phyloP scores from a whole-genome alignment of 768 basidiomycete species.

The Tephrocybe sp. region DNA sequence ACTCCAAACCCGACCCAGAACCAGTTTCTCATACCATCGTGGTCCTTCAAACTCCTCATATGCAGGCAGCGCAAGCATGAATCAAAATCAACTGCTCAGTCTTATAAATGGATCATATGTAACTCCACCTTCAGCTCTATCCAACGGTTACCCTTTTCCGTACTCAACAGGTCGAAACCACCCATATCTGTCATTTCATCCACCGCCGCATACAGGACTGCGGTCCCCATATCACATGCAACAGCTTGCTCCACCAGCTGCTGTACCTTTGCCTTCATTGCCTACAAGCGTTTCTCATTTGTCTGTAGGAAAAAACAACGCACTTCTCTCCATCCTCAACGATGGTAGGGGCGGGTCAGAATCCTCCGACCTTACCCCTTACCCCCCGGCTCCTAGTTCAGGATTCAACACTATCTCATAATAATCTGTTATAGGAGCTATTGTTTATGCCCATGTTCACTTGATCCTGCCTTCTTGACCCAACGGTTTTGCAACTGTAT shows the following conservation, averaged over 20 bases:
- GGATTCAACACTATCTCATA: not conserved
- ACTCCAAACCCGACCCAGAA: slow-evolving; percentile 47
- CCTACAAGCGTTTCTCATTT: slow-evolving; percentile 2
- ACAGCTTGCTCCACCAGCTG: not conserved
- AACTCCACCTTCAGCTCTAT: not conserved
- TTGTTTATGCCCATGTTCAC: not conserved
- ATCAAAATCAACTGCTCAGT: slow-evolving; percentile 46
- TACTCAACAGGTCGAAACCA: not conserved
- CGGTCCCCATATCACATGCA: not conserved
- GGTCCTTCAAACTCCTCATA: slow-evolving; percentile 24
- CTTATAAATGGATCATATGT: slow-evolving; percentile 35
- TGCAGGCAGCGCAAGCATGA: slow-evolving; percentile 45
- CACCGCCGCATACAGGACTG: not conserved
- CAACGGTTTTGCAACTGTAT: no score
- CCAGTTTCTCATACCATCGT: slow-evolving; percentile 44
- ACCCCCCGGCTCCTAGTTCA: slow-evolving; percentile 2
- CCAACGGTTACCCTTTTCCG: not conserved
- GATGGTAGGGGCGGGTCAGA: slow-evolving; percentile 9
- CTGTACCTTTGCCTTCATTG: not conserved
- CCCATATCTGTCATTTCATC: not conserved
- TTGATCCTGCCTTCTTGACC: not conserved
- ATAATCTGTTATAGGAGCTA: not conserved
- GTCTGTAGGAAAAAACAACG: slow-evolving; percentile 5
- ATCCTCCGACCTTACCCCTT: slow-evolving; percentile 4
- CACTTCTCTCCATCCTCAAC: slow-evolving; percentile 20